These are phyloP conservation scores for Moelleriella libera DNA, from an alignment of 2,329 filamentous ascomycete species.

Conservation along the genomic window DNA sequence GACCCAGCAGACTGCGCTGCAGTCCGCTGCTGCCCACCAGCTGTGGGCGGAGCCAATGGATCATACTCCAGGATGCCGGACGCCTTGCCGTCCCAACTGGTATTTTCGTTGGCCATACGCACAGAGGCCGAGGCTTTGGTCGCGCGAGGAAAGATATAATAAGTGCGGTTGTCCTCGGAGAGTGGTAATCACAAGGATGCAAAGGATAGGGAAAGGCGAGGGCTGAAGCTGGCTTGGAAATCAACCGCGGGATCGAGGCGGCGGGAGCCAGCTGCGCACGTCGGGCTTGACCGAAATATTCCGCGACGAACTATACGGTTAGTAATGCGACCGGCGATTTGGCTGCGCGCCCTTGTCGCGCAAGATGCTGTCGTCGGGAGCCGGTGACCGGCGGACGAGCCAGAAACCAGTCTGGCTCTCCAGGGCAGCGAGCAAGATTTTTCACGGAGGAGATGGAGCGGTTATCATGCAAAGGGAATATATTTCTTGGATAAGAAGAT, in stretches of 20 bases:
- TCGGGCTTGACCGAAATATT: too few species aligned
- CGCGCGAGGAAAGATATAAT: too few species aligned
- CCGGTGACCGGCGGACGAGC: background rate
- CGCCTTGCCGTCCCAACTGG: conserved; percentile 38
- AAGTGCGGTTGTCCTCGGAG: too few species aligned
- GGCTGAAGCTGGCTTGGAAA: too few species aligned
- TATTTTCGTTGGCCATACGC: conserved; percentile 24
- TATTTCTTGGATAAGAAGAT: background rate
- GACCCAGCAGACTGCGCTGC: conserved; percentile 30
- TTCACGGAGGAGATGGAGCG: background rate
- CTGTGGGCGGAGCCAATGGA: conserved; percentile 39
- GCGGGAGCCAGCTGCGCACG: too few species aligned
- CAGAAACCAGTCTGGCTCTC: conserved; percentile 1
- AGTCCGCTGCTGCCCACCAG: conserved; percentile 33
- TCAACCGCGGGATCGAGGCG: too few species aligned
- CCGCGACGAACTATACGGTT: too few species aligned
- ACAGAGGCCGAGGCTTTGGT: background rate
- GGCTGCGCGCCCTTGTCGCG: background rate
- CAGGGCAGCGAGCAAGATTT: background rate
- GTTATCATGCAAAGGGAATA: background rate
- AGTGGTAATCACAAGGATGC: background rate
- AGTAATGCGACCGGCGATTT: background rate
- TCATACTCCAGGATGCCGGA: conserved; percentile 37
- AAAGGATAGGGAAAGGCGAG: background rate
- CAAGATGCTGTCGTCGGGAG: background rate